Evolutionary conservation across 2,329 filamentous ascomycete genomes (phyloP).

Genomic region (Pseudogymnoascus destructans): DNA sequence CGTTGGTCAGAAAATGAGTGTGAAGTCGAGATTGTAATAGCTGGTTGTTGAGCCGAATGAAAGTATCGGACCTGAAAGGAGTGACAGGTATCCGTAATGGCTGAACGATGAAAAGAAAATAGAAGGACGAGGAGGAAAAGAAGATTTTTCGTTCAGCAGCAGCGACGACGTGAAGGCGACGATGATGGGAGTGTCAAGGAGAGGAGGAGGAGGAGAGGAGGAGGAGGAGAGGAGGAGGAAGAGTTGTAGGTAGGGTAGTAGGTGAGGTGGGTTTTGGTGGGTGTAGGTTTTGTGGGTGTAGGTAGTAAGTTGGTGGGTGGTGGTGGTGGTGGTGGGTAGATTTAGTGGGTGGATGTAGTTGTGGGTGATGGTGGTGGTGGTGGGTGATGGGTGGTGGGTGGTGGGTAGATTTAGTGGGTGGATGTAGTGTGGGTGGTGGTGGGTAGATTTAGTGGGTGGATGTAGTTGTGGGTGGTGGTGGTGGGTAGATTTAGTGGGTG

Average conservation of each 20-base stretch:
- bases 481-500: no score
- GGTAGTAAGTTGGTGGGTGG: no score
- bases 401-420: background rate
- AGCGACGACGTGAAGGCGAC: conserved; percentile 10
- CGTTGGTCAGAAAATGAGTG: conserved; percentile 10
- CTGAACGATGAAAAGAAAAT: conserved; percentile 23
- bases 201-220: conserved; percentile 15
- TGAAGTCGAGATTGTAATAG: conserved; percentile 16
- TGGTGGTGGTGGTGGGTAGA: background rate
- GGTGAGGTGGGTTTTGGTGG: no score
- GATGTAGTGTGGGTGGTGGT: background rate
- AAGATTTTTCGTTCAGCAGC: conserved; percentile 18
- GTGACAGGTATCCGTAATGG: conserved; percentile 35
- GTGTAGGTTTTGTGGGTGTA: no score
- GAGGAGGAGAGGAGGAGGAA: conserved; percentile 11
- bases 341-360: background rate
- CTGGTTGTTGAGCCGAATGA: conserved; percentile 24
- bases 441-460: background rate
- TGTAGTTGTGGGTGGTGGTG: background rate
- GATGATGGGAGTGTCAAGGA: conserved; percentile 11
- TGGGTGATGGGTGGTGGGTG: background rate
- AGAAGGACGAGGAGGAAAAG: conserved; percentile 23
- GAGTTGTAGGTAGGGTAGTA: conserved; percentile 1
- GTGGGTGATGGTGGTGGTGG: background rate
- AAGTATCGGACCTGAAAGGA: conserved; percentile 36